Evolutionary conservation across 208 protist genomes (phyloP).

Genomic region (Crithidia mellificae): DNA sequence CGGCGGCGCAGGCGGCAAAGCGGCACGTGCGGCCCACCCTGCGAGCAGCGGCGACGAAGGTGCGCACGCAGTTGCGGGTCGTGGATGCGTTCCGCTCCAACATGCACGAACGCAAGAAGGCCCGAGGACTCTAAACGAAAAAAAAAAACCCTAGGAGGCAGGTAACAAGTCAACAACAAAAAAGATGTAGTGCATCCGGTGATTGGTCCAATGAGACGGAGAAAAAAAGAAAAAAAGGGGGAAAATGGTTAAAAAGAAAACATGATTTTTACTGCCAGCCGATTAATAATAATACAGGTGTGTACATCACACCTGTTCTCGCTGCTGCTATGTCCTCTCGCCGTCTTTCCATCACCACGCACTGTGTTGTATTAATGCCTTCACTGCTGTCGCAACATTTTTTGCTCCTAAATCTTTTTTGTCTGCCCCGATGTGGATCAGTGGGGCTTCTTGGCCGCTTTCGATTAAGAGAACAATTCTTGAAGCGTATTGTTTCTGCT

Average conservation of each 20-base stretch:
- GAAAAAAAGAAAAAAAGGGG: not conserved
- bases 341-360: not conserved
- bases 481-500: too few species aligned
- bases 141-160: too few species aligned
- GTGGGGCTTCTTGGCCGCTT: too few species aligned
- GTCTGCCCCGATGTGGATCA: too few species aligned
- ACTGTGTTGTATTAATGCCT: too few species aligned
- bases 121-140: not conserved
- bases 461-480: too few species aligned
- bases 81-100: slow-evolving; percentile 32
- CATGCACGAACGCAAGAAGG: slow-evolving; percentile 13
- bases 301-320: slow-evolving; percentile 3
- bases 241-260: too few species aligned
- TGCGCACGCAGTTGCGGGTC: slow-evolving; percentile 42
- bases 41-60: slow-evolving; percentile 23
- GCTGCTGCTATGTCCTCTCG: not conserved
- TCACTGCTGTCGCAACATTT: too few species aligned
- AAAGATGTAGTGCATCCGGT: not conserved
- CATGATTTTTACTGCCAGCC: too few species aligned
- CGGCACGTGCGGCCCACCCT: slow-evolving; percentile 32
- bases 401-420: too few species aligned
- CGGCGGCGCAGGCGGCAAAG: slow-evolving; percentile 15
- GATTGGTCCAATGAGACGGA: not conserved
- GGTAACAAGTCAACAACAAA: not conserved
- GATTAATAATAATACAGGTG: not conserved